Evolutionary conservation across 768 basidiomycete species (phyloP).

Genomic region (Termitomyces sp.): DNA sequence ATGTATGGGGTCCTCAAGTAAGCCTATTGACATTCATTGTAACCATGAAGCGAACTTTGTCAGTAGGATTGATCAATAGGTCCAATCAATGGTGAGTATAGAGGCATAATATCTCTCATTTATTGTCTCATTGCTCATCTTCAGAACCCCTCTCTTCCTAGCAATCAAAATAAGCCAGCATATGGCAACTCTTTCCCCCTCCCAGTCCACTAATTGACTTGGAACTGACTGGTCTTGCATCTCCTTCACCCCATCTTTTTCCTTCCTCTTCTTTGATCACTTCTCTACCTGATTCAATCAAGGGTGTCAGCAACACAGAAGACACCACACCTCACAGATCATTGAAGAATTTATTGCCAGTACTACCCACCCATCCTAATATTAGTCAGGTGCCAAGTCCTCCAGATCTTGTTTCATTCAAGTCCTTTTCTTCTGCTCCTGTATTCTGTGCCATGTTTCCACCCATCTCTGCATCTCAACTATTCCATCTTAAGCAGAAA

Average conservation of each 20-base stretch:
- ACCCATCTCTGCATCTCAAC: constrained; percentile 3
- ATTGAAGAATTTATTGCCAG: neutral
- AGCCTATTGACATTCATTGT: too few relatives aligned
- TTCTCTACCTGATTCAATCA: neutral
- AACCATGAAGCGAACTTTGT: too few relatives aligned
- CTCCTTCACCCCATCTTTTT: constrained; percentile 3
- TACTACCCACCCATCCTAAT: neutral
- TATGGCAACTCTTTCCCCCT: constrained; percentile 74
- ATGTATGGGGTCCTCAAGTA: too few relatives aligned
- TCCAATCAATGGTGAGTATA: constrained; percentile 48
- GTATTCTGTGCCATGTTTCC: constrained; percentile 14
- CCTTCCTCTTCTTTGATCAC: neutral
- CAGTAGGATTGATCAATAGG: too few relatives aligned
- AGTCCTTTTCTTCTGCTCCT: constrained; percentile 32
- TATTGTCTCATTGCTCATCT: constrained; percentile 6
- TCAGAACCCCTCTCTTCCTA: constrained; percentile 65
- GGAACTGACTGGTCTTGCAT: neutral
- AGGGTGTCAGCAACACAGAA: neutral
- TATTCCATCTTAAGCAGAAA: neutral
- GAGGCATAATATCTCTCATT: constrained; percentile 2
- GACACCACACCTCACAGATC: neutral
- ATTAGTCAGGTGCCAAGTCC: neutral
- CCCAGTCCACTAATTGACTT: constrained; percentile 17
- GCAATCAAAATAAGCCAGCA: constrained; percentile 66
- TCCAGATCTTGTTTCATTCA: constrained; percentile 35